Evolutionary conservation across 805 yeast genomes (phyloP), one percentile per base, ranked within the genome.

Genomic region (Kodamaea fukazawae): DNA sequence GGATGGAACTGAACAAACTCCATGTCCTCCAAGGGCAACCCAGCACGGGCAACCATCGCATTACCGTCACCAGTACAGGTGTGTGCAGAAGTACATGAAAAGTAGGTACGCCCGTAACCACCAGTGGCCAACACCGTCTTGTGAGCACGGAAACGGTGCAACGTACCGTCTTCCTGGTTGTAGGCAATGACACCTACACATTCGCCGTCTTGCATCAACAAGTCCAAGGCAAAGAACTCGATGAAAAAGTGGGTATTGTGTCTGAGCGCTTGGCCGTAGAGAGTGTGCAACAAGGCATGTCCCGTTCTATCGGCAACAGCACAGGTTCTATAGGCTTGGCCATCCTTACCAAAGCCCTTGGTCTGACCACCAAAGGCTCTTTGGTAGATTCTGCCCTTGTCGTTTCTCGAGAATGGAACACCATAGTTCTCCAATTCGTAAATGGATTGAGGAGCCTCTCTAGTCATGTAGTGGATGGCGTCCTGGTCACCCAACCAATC

Each of bases 401-500:
- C 91, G 55, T 88, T 91, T 77, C 99, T 83, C 39, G 97, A 88
- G 73, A 93, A 93, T 44, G 99, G 99, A 54, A 93, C 95, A 73
- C 99, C 99, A 67, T 80, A 93, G 70, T 91, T 96, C 75, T 93
- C 99, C 61, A 93, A 76, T 74, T 93, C 99, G 58, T 90, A 88
- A 57, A 93, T 90, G 32, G 97, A 85, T 52, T 81, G 79, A 31
- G 98, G 96, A 18, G 99, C 99, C 71, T 93, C 98, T 64, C 88
- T 82, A 42, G 99, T 91, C 99, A 93, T 93, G 72, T 93, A 93
- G 71, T 93, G 98, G 61, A 93, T 93, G 41, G 98, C 96, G 62
- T 93, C 99, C 73, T 93, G 99, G 70, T 93, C 99, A 60, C 99
- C 99, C 49, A 93, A 80, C 99, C 99, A 93, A 71, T 93, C 99